Percentiles rank a stretch among this genome's conserved stretches.
These are phyloP conservation scores for Globisporangium emineosum DNA, from an alignment of 352 stramenopile species.

Conservation along the genomic window DNA sequence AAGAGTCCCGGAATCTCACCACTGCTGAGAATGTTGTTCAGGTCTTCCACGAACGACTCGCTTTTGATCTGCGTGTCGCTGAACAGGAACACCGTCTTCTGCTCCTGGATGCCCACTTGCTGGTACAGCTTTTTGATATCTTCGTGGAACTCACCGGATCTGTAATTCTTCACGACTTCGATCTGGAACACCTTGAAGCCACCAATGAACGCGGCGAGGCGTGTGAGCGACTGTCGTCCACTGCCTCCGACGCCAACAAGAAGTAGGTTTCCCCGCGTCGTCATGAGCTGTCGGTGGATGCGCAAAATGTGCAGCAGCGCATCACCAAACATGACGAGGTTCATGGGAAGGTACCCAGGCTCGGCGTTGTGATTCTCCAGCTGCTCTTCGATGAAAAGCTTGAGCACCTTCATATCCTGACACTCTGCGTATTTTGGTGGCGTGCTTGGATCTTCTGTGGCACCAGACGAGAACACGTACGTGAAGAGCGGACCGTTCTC, in stretches of 20 bases:
- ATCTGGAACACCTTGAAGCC: slow-evolving; percentile 91
- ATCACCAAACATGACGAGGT: slow-evolving; percentile 90
- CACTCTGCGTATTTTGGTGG: slow-evolving; percentile 72
- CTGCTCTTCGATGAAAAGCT: slow-evolving; percentile 88
- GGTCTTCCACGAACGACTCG: slow-evolving; percentile 91
- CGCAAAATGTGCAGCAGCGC: slow-evolving; percentile 88
- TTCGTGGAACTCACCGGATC: slow-evolving; percentile 89
- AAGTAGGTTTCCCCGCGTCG: slow-evolving; percentile 87
- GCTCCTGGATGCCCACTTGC: slow-evolving; percentile 76
- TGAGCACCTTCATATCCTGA: slow-evolving; percentile 84
- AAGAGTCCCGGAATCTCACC: slow-evolving; percentile 92
- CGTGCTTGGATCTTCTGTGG: slow-evolving; percentile 18
- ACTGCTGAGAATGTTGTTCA: slow-evolving; percentile 92
- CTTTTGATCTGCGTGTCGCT: slow-evolving; percentile 95
- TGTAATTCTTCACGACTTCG: slow-evolving; percentile 94
- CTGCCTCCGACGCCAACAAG: slow-evolving; percentile 91
- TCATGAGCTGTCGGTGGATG: slow-evolving; percentile 89
- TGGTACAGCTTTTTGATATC: slow-evolving; percentile 91
- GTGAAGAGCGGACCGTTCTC: slow-evolving; percentile 82
- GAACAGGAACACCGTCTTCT: slow-evolving; percentile 90
- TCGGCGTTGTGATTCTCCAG: slow-evolving; percentile 91
- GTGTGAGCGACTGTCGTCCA: slow-evolving; percentile 86
- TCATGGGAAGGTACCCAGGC: slow-evolving; percentile 85
- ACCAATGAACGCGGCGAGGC: slow-evolving; percentile 86
- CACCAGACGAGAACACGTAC: slow-evolving; percentile 63